Evolutionary conservation across 2,329 filamentous ascomycete species (phyloP).

Genomic region (Cercospora canescens): DNA sequence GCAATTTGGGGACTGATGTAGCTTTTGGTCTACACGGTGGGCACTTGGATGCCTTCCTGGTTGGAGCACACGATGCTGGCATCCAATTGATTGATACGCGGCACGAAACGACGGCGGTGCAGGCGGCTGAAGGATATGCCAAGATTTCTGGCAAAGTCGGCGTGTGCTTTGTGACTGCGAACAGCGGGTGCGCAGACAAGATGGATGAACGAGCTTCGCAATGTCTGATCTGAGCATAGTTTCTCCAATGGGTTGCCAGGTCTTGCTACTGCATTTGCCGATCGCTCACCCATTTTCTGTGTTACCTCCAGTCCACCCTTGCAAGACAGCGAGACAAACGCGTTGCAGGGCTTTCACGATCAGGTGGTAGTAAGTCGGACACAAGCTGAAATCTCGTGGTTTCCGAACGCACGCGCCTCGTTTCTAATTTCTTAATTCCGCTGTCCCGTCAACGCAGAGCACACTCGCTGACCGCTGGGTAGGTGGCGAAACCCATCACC

Average conservation of each 20-base stretch:
- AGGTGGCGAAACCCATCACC: conserved; percentile 41
- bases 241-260: conserved; percentile 50
- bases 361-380: conserved; percentile 41
- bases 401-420: background rate
- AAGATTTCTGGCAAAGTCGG: conserved; percentile 47
- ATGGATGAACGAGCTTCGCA: background rate
- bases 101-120: conserved; percentile 51
- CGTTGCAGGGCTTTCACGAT: conserved; percentile 49
- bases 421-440: background rate
- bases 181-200: conserved; percentile 42
- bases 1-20: conserved; percentile 44
- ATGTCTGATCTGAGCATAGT: conserved; percentile 28
- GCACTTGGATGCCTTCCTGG: conserved; percentile 51
- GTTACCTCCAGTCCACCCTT: conserved; percentile 48
- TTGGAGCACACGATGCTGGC: conserved; percentile 43
- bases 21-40: conserved; percentile 52
- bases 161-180: conserved; percentile 51
- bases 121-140: conserved; percentile 50
- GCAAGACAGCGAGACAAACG: conserved; percentile 49
- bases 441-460: background rate
- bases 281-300: conserved; percentile 47
- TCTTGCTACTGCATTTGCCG: conserved; percentile 48
- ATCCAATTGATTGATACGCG: conserved; percentile 49
- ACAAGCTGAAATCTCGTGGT: background rate
- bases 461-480: background rate